Conservation (phyloP, 768 basidiomycete species). For the Lanmaoa rubissima region DNA sequence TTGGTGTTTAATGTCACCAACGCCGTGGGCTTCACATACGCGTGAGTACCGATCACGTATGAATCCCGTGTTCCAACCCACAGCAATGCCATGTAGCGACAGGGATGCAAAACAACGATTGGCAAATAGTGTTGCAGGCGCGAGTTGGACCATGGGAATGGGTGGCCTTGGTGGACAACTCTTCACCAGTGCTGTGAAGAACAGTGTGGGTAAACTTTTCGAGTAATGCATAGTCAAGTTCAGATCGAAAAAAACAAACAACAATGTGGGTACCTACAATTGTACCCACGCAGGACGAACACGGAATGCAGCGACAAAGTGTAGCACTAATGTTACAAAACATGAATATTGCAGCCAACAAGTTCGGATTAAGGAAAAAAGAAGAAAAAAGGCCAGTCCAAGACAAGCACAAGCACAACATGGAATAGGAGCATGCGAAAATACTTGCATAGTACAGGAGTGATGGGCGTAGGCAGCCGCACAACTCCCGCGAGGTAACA, state of each 20-base stretch:
- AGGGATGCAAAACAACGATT: slow-evolving; percentile 92
- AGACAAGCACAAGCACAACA: slow-evolving; percentile 28
- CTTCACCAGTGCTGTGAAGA: slow-evolving; percentile 78
- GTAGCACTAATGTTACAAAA: slow-evolving; percentile 32
- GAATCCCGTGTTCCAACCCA: slow-evolving; percentile 12
- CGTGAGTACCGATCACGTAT: slow-evolving; percentile 47
- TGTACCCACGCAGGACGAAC: background rate
- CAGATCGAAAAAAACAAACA: slow-evolving; percentile 8
- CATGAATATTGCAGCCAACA: slow-evolving; percentile 27
- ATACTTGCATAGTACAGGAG: slow-evolving; percentile 17
- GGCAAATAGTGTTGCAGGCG: slow-evolving; percentile 74
- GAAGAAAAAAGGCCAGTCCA: slow-evolving; percentile 13
- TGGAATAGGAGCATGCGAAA: slow-evolving; percentile 21
- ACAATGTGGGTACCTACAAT: slow-evolving; percentile 5
- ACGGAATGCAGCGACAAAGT: slow-evolving; percentile 12
- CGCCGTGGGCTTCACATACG: slow-evolving; percentile 95
- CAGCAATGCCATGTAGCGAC: slow-evolving; percentile 47
- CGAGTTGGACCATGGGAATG: slow-evolving; percentile 68
- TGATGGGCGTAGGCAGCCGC: slow-evolving; percentile 16
- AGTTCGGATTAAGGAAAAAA: slow-evolving; percentile 8
- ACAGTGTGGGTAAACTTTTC: slow-evolving; percentile 76
- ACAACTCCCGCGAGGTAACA: slow-evolving; percentile 8
- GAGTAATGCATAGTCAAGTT: slow-evolving; percentile 34
- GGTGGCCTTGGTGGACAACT: slow-evolving; percentile 86
- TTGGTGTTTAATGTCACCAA: slow-evolving; percentile 96